These are phyloP conservation scores for Canna indica DNA, from an alignment of 176 grass and related monocot genomes.

Conservation along the genomic window DNA sequence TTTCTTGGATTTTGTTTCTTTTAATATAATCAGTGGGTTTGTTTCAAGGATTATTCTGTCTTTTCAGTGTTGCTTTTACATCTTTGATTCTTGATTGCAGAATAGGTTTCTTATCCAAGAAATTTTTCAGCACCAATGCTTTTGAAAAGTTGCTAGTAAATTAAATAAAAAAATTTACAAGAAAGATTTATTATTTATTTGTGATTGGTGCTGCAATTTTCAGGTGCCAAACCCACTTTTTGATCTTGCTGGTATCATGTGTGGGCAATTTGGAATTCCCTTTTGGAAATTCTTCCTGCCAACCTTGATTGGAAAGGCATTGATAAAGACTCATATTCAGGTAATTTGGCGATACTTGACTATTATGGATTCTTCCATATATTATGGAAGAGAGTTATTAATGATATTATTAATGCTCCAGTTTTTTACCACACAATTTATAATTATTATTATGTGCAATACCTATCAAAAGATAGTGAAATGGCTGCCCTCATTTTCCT, in stretches of 20 bases:
- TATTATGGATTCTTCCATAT: neutral
- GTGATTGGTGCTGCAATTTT: neutral
- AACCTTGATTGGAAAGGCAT: constrained; percentile 87
- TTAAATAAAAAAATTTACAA: neutral
- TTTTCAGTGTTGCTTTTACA: too few relatives aligned
- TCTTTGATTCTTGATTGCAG: too few relatives aligned
- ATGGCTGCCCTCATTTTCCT: too few relatives aligned
- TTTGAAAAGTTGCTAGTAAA: neutral
- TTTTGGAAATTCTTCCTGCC: constrained; percentile 99
- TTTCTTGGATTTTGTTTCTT: too few relatives aligned
- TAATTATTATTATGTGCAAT: too few relatives aligned
- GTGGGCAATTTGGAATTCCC: constrained; percentile 81
- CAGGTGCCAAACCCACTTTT: constrained; percentile 94
- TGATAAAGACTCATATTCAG: constrained; percentile 89
- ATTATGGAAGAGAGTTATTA: neutral
- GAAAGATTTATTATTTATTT: neutral
- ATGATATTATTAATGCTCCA: too few relatives aligned
- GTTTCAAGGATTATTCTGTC: too few relatives aligned
- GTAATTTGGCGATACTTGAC: constrained; percentile 11
- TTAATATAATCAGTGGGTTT: too few relatives aligned
- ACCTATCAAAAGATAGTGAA: too few relatives aligned
- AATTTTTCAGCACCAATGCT: too few relatives aligned
- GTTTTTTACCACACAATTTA: too few relatives aligned
- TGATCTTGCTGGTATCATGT: constrained; percentile 86
- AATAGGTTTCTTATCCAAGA: too few relatives aligned